Evolutionary conservation across 768 basidiomycete genomes (phyloP), one percentile per base, ranked within the genome.

Genomic region (Gyrodon lividus): DNA sequence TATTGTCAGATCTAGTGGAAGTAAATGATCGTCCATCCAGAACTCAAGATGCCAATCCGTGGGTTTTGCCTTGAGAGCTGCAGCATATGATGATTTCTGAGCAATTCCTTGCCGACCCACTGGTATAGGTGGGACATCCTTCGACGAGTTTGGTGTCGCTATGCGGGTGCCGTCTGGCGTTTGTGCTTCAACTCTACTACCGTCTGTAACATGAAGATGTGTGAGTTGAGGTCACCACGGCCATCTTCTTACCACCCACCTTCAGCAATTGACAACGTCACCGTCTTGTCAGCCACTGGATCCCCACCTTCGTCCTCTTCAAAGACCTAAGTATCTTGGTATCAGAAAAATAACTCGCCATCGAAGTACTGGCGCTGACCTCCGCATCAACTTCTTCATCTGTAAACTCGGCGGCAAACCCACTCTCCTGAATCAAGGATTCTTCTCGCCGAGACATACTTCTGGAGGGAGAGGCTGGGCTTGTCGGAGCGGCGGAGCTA

Each of bases 41-140:
- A 99, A 98, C 69, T 97, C 89, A 46, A 98, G 82, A 67, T 99
- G 95, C 92, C 93, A 99, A 63, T 98, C 96, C 14, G 81, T 83
- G 4, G 96, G 94, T 63, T 92, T 93, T 0, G 92, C 76, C 72
- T 93, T 97, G 51, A 98, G 77, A 12, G 95, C 95, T 4, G 93
- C 87, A 26, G 97, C 97, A 67, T 99, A 99, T 2, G 97, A 98
- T 0, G 79, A 74, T 57, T 79, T 74, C 39, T 64, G 61, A 17
- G 63, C 55, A 33, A 72, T 67, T 12, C 70, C 63, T 9, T 69
- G 70, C 9, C 66, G 63, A 26, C 64, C 42, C 45, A 67, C 58
- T 46, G 67, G 28, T 72, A 44, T 64, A 67, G 72, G 52, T 12
- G 67, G 64, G 17, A 63, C 70, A 23, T 78, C 75, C 61, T 75